Evolutionary conservation across 345 rosid species (phyloP), one percentile per base, ranked within the genome.

Genomic region (Melaleuca alternifolia): DNA sequence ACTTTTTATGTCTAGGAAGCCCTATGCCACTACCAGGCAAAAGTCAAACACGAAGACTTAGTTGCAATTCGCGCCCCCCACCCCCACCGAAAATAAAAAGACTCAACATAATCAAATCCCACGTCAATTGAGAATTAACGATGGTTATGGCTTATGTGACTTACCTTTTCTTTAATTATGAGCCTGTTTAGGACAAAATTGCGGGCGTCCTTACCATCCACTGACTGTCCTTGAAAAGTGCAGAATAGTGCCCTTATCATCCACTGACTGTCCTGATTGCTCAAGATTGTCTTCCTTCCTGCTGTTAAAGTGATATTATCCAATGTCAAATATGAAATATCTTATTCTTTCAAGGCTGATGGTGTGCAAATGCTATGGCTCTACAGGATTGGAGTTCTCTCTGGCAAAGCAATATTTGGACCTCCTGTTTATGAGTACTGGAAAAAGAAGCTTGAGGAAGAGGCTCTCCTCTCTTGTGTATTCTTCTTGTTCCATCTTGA

Each of bases 401-500:
- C 99, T 3, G 99, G 99, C 75, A 97, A 94, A 92, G 96, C 95
- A 0, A 94, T 97, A 54, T 97, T 96, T 76, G 99, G n/a, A n/a
- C n/a, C n/a, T n/a, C n/a, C n/a, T n/a, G n/a, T n/a, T n/a, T n/a
- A n/a, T n/a, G n/a, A n/a, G n/a, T n/a, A n/a, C n/a, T n/a, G n/a
- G 99, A 89, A 86, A 91, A 93, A 95, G 91, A 94, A 95, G 92
- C 93, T 91, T 59, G 91, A 93, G 87, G 94, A 91, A 91, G 98
- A 95, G 90, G 95, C 96, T n/a, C n/a, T n/a, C n/a, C n/a, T n/a
- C n/a, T n/a, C n/a, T n/a, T n/a, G n/a, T n/a, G n/a, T n/a, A n/a
- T n/a, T n/a, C n/a, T n/a, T n/a, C n/a, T n/a, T n/a, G n/a, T n/a
- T n/a, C n/a, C n/a, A n/a, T n/a, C n/a, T n/a, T n/a, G n/a, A n/a